These are phyloP conservation scores for Salix koriyanagi DNA, from an alignment of 345 rosid genomes.

Conservation along the genomic window DNA sequence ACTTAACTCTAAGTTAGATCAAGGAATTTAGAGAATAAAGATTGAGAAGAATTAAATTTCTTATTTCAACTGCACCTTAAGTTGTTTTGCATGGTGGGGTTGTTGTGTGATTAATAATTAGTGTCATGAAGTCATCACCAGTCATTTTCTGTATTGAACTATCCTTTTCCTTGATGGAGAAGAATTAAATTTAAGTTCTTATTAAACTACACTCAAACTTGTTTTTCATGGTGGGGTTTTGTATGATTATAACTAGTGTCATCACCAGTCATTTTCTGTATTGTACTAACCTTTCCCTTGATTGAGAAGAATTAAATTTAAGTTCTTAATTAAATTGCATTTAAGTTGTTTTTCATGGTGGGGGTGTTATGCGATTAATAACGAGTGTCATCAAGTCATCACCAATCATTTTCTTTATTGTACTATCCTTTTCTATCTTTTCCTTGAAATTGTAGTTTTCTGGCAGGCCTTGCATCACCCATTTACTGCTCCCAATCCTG, in stretches of 20 bases:
- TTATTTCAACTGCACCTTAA: neutral
- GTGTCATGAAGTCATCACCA: no score
- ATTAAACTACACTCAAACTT: neutral
- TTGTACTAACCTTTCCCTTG: no score
- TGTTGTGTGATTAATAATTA: no score
- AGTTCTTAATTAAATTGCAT: neutral
- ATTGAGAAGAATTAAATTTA: neutral
- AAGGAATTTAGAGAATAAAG: neutral
- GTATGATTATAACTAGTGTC: no score
- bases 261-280: no score
- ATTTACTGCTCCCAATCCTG: constrained; percentile 91
- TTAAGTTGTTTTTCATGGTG: neutral
- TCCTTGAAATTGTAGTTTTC: constrained; percentile 8
- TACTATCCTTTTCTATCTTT: neutral
- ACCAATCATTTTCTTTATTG: neutral
- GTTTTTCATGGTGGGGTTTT: neutral
- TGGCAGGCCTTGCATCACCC: constrained; percentile 94
- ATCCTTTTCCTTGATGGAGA: neutral
- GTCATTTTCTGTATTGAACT: no score
- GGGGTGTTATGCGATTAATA: neutral
- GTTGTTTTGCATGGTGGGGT: neutral
- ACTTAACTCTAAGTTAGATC: neutral
- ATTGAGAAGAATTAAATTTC: neutral
- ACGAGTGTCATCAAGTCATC: neutral
- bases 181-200: neutral